These are phyloP conservation scores for Populus simonii DNA, from an alignment of 345 rosid genomes.

Conservation along the genomic window DNA sequence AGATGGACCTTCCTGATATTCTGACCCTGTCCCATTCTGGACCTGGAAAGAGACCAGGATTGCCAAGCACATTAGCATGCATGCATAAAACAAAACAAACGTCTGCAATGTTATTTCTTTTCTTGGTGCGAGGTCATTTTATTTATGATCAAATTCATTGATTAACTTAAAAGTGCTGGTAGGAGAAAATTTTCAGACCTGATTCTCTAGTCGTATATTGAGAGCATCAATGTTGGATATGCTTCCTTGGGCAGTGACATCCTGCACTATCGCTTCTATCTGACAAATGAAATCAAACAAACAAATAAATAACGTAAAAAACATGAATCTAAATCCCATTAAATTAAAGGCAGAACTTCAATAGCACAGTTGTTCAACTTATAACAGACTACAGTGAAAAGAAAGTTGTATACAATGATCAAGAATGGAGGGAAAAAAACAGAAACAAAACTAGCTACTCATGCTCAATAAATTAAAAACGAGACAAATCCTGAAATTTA, in stretches of 20 bases:
- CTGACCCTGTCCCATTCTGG: slow-evolving; percentile 36
- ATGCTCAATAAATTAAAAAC: background rate
- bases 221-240: slow-evolving; percentile 68
- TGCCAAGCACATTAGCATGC: slow-evolving; percentile 3
- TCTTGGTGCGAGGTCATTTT: no score
- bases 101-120: background rate
- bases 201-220: slow-evolving; percentile 65
- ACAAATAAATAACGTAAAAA: background rate
- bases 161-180: background rate
- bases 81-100: background rate
- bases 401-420: background rate
- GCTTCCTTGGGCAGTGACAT: slow-evolving; percentile 62
- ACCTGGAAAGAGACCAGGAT: slow-evolving; percentile 35
- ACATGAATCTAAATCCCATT: background rate
- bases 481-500: background rate
- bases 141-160: background rate
- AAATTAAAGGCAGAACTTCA: background rate
- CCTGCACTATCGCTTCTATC: slow-evolving; percentile 85
- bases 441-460: background rate
- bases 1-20: slow-evolving; percentile 37
- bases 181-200: slow-evolving; percentile 45
- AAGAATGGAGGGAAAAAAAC: background rate
- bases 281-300: slow-evolving; percentile 23
- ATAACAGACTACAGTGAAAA: background rate
- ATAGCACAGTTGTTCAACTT: background rate